Percentiles rank a stretch among this genome's conserved stretches.
Conservation (phyloP, 2,329 filamentous ascomycete genomes). For the Trichoderma sp. region DNA sequence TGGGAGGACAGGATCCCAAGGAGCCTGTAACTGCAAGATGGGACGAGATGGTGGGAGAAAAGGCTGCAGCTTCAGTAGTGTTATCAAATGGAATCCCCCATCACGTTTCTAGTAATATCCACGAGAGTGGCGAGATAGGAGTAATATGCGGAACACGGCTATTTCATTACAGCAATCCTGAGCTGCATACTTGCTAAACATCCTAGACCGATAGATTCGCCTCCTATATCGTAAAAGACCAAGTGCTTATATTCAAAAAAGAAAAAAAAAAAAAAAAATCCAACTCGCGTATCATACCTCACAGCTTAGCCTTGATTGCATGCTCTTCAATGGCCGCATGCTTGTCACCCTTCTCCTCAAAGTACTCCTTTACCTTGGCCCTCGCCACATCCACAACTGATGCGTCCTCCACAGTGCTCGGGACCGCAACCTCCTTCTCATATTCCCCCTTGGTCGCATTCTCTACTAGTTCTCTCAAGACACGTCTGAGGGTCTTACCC, state of each 20-base stretch:
- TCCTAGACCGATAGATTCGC: background rate
- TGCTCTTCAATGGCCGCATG: conserved; percentile 48
- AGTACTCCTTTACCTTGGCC: conserved; percentile 73
- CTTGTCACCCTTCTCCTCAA: conserved; percentile 51
- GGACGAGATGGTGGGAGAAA: background rate
- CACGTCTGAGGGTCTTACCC: conserved; percentile 85
- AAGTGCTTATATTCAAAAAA: background rate
- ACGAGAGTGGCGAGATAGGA: background rate
- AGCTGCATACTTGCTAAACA: background rate
- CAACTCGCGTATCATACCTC: conserved; percentile 16
- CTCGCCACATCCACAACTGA: conserved; percentile 74
- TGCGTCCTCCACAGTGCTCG: conserved; percentile 82
- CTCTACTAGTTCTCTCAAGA: conserved; percentile 81
- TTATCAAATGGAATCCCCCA: background rate
- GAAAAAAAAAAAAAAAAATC: background rate
- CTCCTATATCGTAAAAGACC: background rate
- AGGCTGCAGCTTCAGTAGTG: background rate
- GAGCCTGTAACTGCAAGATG: background rate
- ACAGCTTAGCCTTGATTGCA: conserved; percentile 56
- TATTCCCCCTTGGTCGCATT: conserved; percentile 75
- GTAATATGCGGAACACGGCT: background rate
- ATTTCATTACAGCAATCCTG: background rate
- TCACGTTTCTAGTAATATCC: too few relatives aligned
- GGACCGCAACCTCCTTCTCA: conserved; percentile 70
- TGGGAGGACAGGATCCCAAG: background rate